Evolutionary conservation across 2,329 filamentous ascomycete species (phyloP).

Genomic region (Alternaria ethzedia): DNA sequence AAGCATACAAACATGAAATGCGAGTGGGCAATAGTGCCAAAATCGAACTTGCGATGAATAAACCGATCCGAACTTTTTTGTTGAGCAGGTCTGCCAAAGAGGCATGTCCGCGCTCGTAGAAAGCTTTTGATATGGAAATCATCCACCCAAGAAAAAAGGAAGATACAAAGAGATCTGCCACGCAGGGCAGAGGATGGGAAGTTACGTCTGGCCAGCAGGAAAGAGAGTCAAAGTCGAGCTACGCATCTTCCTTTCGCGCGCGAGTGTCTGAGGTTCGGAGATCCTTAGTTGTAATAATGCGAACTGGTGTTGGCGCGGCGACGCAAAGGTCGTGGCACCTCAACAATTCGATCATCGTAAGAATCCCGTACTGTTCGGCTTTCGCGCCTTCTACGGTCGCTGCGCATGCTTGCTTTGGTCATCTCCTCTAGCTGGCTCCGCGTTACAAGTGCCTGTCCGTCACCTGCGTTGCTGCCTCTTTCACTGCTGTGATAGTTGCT

Average conservation of each 20-base stretch:
- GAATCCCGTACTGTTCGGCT: conserved; percentile 15
- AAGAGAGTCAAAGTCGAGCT: background rate
- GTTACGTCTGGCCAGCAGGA: conserved; percentile 10
- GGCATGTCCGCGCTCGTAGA: conserved; percentile 12
- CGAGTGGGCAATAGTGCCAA: conserved; percentile 32
- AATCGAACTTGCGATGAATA: conserved; percentile 18
- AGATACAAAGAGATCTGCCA: background rate
- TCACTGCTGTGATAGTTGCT: conserved; percentile 28
- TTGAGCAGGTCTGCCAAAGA: conserved; percentile 5
- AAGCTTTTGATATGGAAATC: conserved; percentile 25
- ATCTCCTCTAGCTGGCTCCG: conserved; percentile 41
- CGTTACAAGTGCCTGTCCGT: conserved; percentile 24
- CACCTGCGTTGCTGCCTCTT: conserved; percentile 29
- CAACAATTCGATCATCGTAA: conserved; percentile 20
- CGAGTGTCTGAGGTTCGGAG: background rate
- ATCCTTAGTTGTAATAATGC: conserved; percentile 24
- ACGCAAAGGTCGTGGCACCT: conserved; percentile 28
- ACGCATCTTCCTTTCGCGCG: background rate
- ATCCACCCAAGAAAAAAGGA: too few relatives aligned
- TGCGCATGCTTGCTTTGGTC: conserved; percentile 36
- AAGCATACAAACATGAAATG: conserved; percentile 32
- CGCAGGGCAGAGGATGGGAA: background rate
- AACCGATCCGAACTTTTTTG: conserved; percentile 27
- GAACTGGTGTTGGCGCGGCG: conserved; percentile 21
- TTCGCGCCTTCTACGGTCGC: conserved; percentile 34